Conservation (phyloP, 169 alveolate genomes). For the Eimeria praecox region DNA sequence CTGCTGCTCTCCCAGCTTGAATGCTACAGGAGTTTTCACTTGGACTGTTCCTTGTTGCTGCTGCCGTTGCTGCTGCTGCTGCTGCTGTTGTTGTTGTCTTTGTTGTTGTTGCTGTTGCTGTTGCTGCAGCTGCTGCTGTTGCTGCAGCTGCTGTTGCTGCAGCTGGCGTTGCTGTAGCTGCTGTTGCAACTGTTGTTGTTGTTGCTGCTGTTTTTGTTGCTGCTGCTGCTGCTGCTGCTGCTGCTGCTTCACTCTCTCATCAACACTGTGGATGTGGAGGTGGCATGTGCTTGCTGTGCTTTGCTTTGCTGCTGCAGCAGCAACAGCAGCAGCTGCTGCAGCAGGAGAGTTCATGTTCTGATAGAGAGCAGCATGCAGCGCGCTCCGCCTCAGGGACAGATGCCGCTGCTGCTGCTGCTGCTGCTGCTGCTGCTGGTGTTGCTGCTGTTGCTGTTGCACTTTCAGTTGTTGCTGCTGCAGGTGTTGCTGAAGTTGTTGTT, state of each 20-base stretch:
- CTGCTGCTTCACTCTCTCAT: not conserved
- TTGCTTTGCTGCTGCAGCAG: constrained; percentile 60
- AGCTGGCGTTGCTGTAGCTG: not conserved
- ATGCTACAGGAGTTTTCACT: not conserved
- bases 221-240: not conserved
- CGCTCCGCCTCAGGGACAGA: not conserved
- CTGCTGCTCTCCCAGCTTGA: not conserved
- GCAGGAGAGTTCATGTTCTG: not conserved
- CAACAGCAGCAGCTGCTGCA: constrained; percentile 30
- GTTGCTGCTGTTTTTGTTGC: constrained; percentile 23
- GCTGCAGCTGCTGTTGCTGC: not conserved
- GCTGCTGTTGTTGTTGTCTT: not conserved
- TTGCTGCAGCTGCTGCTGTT: not conserved
- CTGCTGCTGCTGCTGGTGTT: not conserved
- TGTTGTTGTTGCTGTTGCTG: not conserved
- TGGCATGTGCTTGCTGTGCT: not conserved
- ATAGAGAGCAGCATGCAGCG: not conserved
- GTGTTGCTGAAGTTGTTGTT: not conserved
- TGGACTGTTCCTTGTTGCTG: not conserved
- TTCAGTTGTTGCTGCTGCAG: not conserved
- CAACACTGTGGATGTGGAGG: not conserved
- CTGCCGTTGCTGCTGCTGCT: not conserved
- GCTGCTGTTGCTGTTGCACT: not conserved
- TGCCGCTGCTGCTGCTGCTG: not conserved
- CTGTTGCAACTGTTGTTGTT: not conserved